Conservation (phyloP, 2,329 filamentous ascomycete genomes). For the Diplodia scrobiculata region DNA sequence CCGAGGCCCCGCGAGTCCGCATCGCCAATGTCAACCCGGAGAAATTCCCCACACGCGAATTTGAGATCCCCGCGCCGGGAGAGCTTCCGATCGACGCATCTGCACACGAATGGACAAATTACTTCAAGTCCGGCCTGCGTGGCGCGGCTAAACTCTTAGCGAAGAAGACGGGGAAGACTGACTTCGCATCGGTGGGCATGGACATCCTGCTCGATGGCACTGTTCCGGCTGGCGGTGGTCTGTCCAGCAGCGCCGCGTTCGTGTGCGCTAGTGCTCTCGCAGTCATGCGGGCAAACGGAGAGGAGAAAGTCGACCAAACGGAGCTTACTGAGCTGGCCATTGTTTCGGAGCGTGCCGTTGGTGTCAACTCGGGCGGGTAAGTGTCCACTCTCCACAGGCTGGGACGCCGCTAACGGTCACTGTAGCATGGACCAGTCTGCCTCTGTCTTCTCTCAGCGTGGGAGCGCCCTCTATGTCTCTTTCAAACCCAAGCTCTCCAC, state of each 20-base stretch:
- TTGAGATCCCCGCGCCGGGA: slow-evolving; percentile 65
- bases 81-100: slow-evolving; percentile 73
- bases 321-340: slow-evolving; percentile 90
- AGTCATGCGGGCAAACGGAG: slow-evolving; percentile 82
- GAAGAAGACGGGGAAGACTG: slow-evolving; percentile 61
- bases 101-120: slow-evolving; percentile 93
- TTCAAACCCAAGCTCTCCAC: slow-evolving; percentile 80
- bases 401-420: slow-evolving; percentile 34
- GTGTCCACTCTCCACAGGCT: slow-evolving; percentile 35
- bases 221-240: slow-evolving; percentile 85
- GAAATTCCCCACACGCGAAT: slow-evolving; percentile 75
- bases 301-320: slow-evolving; percentile 79
- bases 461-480: slow-evolving; percentile 83
- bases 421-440: slow-evolving; percentile 93
- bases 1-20: slow-evolving; percentile 65
- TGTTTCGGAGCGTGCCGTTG: slow-evolving; percentile 88
- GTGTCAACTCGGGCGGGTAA: slow-evolving; percentile 93
- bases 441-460: slow-evolving; percentile 86
- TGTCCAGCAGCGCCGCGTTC: slow-evolving; percentile 92
- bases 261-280: slow-evolving; percentile 87
- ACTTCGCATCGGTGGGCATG: slow-evolving; percentile 73
- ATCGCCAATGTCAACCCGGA: slow-evolving; percentile 76
- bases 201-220: slow-evolving; percentile 87
- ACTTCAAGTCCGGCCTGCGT: slow-evolving; percentile 89
- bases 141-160: slow-evolving; percentile 79